phyloP scores from a whole-genome alignment of 2,329 filamentous ascomycete species.

The Parascedosporium putredinis region DNA sequence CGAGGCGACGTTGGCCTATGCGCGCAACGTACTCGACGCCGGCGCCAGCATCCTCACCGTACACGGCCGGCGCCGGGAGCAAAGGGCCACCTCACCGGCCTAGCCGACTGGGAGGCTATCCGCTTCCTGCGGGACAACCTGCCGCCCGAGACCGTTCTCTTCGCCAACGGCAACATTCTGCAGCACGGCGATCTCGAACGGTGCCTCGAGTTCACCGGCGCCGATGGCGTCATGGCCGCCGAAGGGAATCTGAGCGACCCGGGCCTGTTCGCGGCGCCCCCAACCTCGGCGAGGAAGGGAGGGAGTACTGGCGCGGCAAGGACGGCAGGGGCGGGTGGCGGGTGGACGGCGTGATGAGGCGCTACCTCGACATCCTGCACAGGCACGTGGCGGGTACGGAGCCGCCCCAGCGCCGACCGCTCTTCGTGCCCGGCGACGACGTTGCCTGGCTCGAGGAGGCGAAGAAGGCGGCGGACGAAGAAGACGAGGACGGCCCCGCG shows the following conservation, averaged over 20 bases:
- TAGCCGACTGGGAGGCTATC: constrained; percentile 87
- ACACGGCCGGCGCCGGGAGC: constrained; percentile 77
- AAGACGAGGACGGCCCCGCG: constrained; percentile 30
- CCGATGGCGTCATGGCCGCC: constrained; percentile 89
- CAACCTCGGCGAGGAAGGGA: constrained; percentile 53
- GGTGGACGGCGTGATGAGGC: constrained; percentile 74
- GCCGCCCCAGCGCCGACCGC: constrained; percentile 56
- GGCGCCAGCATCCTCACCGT: constrained; percentile 91
- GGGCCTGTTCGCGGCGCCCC: constrained; percentile 65
- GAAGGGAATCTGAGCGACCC: constrained; percentile 93
- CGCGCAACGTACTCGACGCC: constrained; percentile 72
- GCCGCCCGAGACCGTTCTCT: constrained; percentile 80
- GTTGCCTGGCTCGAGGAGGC: constrained; percentile 30
- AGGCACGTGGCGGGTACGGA: constrained; percentile 58
- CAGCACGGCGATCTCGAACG: constrained; percentile 65
- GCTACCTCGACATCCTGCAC: constrained; percentile 87
- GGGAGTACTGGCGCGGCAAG: constrained; percentile 77
- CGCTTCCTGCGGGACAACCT: constrained; percentile 73
- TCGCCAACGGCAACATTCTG: constrained; percentile 92
- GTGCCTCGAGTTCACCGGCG: constrained; percentile 75
- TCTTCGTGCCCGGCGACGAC: constrained; percentile 59
- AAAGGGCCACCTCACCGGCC: constrained; percentile 87
- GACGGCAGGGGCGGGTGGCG: constrained; percentile 77
- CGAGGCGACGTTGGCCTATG: constrained; percentile 82
- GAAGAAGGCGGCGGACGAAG: constrained; percentile 22